These are phyloP conservation scores for Sapria himalayana DNA, from an alignment of 345 rosid genomes.

Conservation along the genomic window DNA sequence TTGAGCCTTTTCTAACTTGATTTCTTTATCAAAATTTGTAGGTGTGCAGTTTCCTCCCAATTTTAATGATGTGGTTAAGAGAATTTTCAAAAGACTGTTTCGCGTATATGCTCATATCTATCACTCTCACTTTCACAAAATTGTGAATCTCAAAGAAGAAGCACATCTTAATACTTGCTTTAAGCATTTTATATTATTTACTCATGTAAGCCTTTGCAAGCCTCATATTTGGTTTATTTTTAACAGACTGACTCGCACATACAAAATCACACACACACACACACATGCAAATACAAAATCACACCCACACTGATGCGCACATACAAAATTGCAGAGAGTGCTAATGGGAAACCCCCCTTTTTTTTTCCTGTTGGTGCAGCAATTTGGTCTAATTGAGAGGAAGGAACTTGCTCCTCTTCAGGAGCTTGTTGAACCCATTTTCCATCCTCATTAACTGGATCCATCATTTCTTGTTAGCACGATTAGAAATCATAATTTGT, in stretches of 20 bases:
- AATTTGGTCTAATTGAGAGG: slow-evolving; percentile 86
- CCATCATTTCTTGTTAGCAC: too few relatives aligned
- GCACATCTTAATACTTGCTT: slow-evolving; percentile 98
- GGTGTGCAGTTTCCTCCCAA: slow-evolving; percentile 96
- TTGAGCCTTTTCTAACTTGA: too few relatives aligned
- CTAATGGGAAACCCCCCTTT: too few relatives aligned
- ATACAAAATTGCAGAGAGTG: too few relatives aligned
- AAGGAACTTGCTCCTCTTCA: slow-evolving; percentile 96
- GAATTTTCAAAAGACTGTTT: slow-evolving; percentile 80
- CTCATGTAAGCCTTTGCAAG: slow-evolving; percentile 57
- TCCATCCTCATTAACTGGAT: slow-evolving; percentile 45
- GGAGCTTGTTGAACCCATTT: slow-evolving; percentile 80
- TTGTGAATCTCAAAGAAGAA: slow-evolving; percentile 97
- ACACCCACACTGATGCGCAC: too few relatives aligned
- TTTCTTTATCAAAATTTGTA: slow-evolving; percentile 16
- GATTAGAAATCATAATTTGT: too few relatives aligned
- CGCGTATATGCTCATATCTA: slow-evolving; percentile 96
- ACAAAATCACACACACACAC: neutral
- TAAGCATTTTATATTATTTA: slow-evolving; percentile 90
- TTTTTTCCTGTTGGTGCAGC: slow-evolving; percentile 25
- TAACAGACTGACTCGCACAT: neutral
- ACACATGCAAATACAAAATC: too few relatives aligned
- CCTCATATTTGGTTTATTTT: neutral
- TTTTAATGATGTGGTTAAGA: slow-evolving; percentile 91
- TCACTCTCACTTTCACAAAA: slow-evolving; percentile 94